Conservation (phyloP, 192 early-diverging fungal genomes). For the Allomyces macrogynus region DNA sequence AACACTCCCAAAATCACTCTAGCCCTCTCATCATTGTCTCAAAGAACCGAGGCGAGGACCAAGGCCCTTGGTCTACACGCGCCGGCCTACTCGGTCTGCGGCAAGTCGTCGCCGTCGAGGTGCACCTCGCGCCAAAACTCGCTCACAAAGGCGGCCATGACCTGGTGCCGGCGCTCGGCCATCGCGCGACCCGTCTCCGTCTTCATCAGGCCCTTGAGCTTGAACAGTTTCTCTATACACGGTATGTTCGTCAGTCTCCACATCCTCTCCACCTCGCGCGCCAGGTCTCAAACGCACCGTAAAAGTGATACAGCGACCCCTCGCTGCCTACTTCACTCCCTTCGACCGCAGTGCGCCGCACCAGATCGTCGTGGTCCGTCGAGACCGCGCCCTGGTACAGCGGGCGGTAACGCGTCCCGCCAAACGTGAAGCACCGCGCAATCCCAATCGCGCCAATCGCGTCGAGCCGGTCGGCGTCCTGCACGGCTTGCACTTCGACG, state of each 20-base stretch:
- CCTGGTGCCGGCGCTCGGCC: too few species aligned
- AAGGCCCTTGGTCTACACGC: too few species aligned
- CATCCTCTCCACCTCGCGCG: too few species aligned
- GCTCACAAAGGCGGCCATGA: too few species aligned
- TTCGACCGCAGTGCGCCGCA: not conserved
- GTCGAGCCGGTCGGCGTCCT: slow-evolving; percentile 13
- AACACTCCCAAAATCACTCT: too few species aligned
- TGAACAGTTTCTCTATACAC: too few species aligned
- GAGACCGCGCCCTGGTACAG: not conserved
- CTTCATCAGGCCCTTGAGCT: not conserved
- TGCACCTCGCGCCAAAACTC: too few species aligned
- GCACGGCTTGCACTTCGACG: slow-evolving; percentile 4
- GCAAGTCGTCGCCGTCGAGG: too few species aligned
- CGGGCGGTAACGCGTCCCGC: slow-evolving; percentile 4
- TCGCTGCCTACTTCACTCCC: not conserved
- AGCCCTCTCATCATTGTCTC: too few species aligned
- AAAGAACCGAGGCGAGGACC: too few species aligned
- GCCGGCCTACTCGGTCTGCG: too few species aligned
- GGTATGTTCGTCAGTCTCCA: too few species aligned
- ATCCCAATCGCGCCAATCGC: slow-evolving; percentile 16
- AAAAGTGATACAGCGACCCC: not conserved
- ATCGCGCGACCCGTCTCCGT: not conserved
- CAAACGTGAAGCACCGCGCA: slow-evolving; percentile 11
- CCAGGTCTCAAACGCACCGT: not conserved
- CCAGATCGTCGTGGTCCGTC: slow-evolving; percentile 1